Base-by-base conservation (phyloP, 805 yeast genomes). In the Priceomyces carsonii region DNA sequence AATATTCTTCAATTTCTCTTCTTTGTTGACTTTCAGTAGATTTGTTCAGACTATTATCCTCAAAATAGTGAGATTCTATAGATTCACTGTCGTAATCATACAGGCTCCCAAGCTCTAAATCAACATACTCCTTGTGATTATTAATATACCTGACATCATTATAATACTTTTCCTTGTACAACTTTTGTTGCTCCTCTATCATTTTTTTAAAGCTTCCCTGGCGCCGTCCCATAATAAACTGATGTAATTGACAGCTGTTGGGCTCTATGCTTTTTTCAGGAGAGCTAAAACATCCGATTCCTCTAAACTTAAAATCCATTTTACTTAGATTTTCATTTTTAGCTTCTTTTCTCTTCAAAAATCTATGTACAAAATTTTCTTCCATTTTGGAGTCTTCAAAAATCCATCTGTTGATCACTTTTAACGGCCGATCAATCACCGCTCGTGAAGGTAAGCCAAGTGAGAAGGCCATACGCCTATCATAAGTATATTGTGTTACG, bases 381-480 rank as follows among this genome's bases (percentile, higher is more conserved):
- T 66, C 71, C 3, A 45, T 32, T n/a, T 50, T 39, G 35, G 69
- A 62, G 4, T 55, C 58, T 1, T 42, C 42, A 12, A 61, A 37
- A 10, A 47, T 45, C 72, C 72, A 66, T 32, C 70, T 39, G 40
- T 63, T 53, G 14, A 64, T 55, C 3, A 50, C 43, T 5, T 33
- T 26, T 1, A 61, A 51, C 1, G 57, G 57, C 10, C 58, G 30
- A 3, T 39, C 38, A 3, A 40, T 13, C 5, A 40, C 18, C 8
- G 29, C 54, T 22, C 30, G 45, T 35, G 22, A 39, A 32, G 33
- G 58, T 37, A n/a, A 33, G 16, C 63, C 63, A 23, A 28, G 42
- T 6, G 32, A 20, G 6, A 25, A 35, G 2, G 36, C 34, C 49
- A 40, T 45, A 23, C 29, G 23, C 6, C 26, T 13, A 33, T 51